Evolutionary conservation across 2,329 filamentous ascomycete species (phyloP).

Genomic region (Hymenoscyphus infarciens): DNA sequence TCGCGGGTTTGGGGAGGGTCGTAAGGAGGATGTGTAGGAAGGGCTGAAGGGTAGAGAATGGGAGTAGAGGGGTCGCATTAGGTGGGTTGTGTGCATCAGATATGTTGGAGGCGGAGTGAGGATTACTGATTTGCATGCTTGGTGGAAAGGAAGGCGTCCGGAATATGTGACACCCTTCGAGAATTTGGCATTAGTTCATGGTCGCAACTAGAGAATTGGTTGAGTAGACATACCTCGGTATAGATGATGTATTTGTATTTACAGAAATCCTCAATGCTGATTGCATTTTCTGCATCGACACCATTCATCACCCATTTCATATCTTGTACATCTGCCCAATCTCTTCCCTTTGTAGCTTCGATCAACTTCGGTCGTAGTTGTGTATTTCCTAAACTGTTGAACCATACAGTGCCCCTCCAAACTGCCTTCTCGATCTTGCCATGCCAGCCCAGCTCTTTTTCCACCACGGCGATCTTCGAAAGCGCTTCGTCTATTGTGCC

Average conservation of each 20-base stretch:
- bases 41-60: constrained; percentile 26
- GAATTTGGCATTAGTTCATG: too few relatives aligned
- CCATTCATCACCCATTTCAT: constrained; percentile 32
- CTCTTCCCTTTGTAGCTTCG: constrained; percentile 30
- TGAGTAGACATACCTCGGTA: constrained; percentile 39
- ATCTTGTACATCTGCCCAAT: constrained; percentile 48
- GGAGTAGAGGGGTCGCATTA: constrained; percentile 45
- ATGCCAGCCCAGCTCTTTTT: constrained; percentile 31
- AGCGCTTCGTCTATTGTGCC: constrained; percentile 42
- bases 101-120: constrained; percentile 46
- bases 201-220: background rate
- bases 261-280: constrained; percentile 50
- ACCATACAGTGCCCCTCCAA: constrained; percentile 51
- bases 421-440: constrained; percentile 43
- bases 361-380: constrained; percentile 27
- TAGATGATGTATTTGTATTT: constrained; percentile 49
- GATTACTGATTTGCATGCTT: constrained; percentile 47
- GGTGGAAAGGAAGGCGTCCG: constrained; percentile 49
- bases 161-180: constrained; percentile 52
- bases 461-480: constrained; percentile 38
- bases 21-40: constrained; percentile 8
- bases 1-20: constrained; percentile 23
- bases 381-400: constrained; percentile 37
- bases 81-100: constrained; percentile 49
- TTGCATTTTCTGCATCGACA: constrained; percentile 42